Conservation (phyloP, 371 early-diverging fungal genomes). For the Actinomortierella ambigua region DNA sequence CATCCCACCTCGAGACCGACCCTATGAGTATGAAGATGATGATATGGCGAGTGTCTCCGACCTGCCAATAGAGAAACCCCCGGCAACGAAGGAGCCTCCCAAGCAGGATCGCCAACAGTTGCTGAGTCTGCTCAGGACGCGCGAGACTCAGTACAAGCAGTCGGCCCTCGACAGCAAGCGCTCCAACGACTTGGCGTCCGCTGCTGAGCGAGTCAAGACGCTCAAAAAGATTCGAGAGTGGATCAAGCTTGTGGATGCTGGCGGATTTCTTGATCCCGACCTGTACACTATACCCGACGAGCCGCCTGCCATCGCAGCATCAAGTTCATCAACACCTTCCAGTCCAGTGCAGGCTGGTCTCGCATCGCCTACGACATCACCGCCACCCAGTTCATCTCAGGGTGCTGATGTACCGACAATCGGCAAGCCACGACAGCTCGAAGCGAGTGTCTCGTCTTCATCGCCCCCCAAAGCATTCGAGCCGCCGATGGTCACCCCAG, state of each 20-base stretch:
- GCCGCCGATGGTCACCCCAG: conserved; percentile 14
- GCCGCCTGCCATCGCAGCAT: conserved; percentile 5
- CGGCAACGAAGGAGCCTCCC: not conserved
- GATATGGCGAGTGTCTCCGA: conserved; percentile 22
- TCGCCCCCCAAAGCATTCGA: conserved; percentile 1
- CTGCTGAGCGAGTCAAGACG: conserved; percentile 25
- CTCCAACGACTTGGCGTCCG: conserved; percentile 22
- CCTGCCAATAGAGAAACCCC: not conserved
- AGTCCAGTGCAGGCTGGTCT: too few species aligned
- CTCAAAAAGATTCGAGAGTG: conserved; percentile 23
- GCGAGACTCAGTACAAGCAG: conserved; percentile 36
- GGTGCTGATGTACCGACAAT: too few species aligned
- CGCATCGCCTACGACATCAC: too few species aligned
- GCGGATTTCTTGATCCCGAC: conserved; percentile 37
- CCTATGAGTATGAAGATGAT: conserved; percentile 13
- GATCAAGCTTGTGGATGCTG: conserved; percentile 32
- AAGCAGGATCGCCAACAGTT: conserved; percentile 17
- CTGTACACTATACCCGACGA: conserved; percentile 42
- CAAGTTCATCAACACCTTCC: not conserved
- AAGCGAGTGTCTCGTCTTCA: not conserved
- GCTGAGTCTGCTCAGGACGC: conserved; percentile 16
- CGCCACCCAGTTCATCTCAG: too few species aligned
- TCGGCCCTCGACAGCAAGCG: conserved; percentile 23
- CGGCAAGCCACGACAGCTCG: too few species aligned
- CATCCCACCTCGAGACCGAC: conserved; percentile 27